phyloP scores from a whole-genome alignment of 2,329 filamentous ascomycete genomes.

The Rhexocercosporidium sp. region DNA sequence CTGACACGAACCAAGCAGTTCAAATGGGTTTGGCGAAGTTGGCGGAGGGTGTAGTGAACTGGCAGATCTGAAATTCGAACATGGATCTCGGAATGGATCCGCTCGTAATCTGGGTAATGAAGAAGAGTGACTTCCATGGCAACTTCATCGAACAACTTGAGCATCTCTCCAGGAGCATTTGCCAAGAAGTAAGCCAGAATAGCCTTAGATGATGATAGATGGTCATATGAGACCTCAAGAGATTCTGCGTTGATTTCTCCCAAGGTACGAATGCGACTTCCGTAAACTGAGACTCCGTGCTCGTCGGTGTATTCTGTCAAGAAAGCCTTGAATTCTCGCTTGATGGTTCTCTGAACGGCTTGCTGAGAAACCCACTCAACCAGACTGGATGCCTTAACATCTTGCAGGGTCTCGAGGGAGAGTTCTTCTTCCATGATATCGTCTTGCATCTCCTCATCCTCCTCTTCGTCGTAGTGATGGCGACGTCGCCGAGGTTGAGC shows the following conservation, averaged over 20 bases:
- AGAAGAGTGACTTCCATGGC: conserved; percentile 96
- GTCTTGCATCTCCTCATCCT: conserved; percentile 87
- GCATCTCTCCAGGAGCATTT: conserved; percentile 92
- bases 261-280: conserved; percentile 90
- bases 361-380: conserved; percentile 95
- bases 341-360: conserved; percentile 89
- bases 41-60: conserved; percentile 91
- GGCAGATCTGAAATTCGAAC: conserved; percentile 95
- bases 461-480: conserved; percentile 92
- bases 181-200: conserved; percentile 95
- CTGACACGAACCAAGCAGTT: conserved; percentile 95
- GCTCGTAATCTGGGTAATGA: conserved; percentile 96
- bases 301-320: conserved; percentile 94
- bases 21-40: conserved; percentile 91
- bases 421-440: conserved; percentile 97
- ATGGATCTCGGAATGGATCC: conserved; percentile 97
- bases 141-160: conserved; percentile 95
- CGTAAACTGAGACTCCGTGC: conserved; percentile 89
- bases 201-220: conserved; percentile 88
- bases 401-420: conserved; percentile 85
- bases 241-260: conserved; percentile 97
- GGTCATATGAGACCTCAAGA: conserved; percentile 93
- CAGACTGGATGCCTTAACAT: conserved; percentile 91
- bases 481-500: conserved; percentile 83
- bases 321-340: conserved; percentile 96